Base-by-base conservation (phyloP, 1,284 basidiomycete species). In the Polyporus tsugae region DNA sequence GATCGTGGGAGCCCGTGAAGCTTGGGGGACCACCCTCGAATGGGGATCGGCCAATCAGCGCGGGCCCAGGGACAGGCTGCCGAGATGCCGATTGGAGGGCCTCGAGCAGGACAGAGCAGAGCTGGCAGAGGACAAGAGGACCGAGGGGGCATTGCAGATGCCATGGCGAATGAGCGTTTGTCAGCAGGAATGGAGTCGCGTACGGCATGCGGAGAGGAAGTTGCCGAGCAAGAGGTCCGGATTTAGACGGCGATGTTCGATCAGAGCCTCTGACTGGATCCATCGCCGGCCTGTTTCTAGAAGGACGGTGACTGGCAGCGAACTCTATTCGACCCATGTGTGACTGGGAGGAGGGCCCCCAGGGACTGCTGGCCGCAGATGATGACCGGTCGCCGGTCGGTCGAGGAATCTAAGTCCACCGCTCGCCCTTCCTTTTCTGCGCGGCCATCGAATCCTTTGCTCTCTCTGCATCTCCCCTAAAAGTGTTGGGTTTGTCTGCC, bases 11-110 rank as follows among this genome's bases (percentile, higher is more conserved):
- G 69, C 60, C 71, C 71, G 71, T 72, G 71, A 70, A 71, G 69
- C 68, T 71, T 72, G 71, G 63, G 71, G 72, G 70, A 58, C 44
- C 68, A 74, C 74, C 76, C 74, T 73, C 69, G 71, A 74, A 76
- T 73, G 67, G 66, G 53, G 66, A 67, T 72, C 64, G 70, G 42
- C 73, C 76, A 76, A 77, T 75, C 60, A 66, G 63, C 29, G 44
- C 15, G 55, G 44, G 62, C 39, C 41, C 62, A 36, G 33, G 62
- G 63, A 53, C 4, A 6, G 49, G 52, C 55, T 57, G 70, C 68
- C 70, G 70, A 66, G 69, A 62, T 66, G 70, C 69, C 70, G 70
- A 67, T 52, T 62, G 64, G 67, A 66, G 64, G 62, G 52, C 53
- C 61, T 52, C 55, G 55, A 58, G 55, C 55, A 33, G 55, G 19